Evolutionary conservation across 495 filamentous ascomycete species (phyloP).

Genomic region (Penicillium goetzii): DNA sequence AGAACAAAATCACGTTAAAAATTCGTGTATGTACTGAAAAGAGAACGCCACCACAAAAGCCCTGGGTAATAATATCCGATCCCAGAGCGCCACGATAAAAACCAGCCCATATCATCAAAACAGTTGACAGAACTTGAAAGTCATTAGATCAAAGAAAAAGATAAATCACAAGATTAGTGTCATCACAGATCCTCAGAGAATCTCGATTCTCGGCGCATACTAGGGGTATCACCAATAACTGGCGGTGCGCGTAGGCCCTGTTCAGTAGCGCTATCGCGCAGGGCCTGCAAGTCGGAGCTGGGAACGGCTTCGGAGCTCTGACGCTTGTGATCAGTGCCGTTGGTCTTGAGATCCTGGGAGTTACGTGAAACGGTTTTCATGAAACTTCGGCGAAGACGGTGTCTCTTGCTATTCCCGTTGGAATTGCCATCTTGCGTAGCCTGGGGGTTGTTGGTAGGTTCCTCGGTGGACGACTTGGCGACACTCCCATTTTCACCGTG

Average conservation of each 20-base stretch:
- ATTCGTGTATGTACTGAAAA: conserved; percentile 7
- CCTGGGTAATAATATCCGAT: conserved; percentile 4
- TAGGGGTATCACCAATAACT: conserved; percentile 37
- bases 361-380: conserved; percentile 30
- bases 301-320: conserved; percentile 52
- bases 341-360: conserved; percentile 29
- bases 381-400: conserved; percentile 33
- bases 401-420: conserved; percentile 22
- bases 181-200: conserved; percentile 55
- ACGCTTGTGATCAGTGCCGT: conserved; percentile 32
- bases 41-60: background rate
- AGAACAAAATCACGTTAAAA: background rate
- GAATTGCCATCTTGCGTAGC: conserved; percentile 23
- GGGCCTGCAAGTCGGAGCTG: conserved; percentile 45
- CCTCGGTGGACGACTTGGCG: conserved; percentile 22
- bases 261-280: conserved; percentile 53
- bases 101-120: conserved; percentile 8
- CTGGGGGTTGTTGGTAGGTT: conserved; percentile 8
- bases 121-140: background rate
- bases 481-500: conserved; percentile 21
- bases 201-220: conserved; percentile 49
- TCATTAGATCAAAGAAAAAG: conserved; percentile 14
- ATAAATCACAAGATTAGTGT: conserved; percentile 14
- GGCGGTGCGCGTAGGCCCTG: conserved; percentile 50
- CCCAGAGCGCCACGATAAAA: background rate